A percentile compares a stretch with the other conserved stretches of the same genome.
Evolutionary conservation across 2,329 filamentous ascomycete species (phyloP).

Genomic region (Fusarium sp.): DNA sequence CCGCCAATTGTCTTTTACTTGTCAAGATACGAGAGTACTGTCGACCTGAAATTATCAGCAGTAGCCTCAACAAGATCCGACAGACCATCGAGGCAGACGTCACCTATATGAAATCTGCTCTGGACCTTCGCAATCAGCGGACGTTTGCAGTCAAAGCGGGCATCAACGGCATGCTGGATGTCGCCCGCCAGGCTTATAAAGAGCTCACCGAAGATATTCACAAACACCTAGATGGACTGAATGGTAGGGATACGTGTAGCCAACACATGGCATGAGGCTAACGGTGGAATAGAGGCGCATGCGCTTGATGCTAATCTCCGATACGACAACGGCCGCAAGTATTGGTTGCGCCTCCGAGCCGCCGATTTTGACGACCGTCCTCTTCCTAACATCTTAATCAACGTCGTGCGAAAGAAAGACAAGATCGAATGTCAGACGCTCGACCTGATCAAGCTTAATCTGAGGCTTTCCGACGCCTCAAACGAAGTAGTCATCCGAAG

Average conservation of each 20-base stretch:
- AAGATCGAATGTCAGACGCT: slow-evolving; percentile 88
- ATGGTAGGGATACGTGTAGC: slow-evolving; percentile 57
- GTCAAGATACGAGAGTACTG: slow-evolving; percentile 75
- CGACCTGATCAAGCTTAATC: slow-evolving; percentile 81
- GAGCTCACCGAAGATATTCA: slow-evolving; percentile 83
- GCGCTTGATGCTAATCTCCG: slow-evolving; percentile 71
- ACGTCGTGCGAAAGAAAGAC: slow-evolving; percentile 76
- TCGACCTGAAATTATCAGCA: slow-evolving; percentile 66
- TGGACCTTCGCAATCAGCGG: slow-evolving; percentile 89
- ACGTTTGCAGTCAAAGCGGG: slow-evolving; percentile 90
- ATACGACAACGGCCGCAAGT: slow-evolving; percentile 80
- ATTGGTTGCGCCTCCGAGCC: slow-evolving; percentile 75
- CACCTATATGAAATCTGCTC: slow-evolving; percentile 76
- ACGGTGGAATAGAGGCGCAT: slow-evolving; percentile 58
- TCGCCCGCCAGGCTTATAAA: slow-evolving; percentile 88
- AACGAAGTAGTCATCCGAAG: slow-evolving; percentile 86
- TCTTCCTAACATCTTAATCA: slow-evolving; percentile 78
- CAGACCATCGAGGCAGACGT: slow-evolving; percentile 82
- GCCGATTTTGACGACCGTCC: slow-evolving; percentile 67
- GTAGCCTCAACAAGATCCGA: slow-evolving; percentile 71
- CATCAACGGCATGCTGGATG: slow-evolving; percentile 85
- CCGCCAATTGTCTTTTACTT: slow-evolving; percentile 71
- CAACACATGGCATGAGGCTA: not conserved
- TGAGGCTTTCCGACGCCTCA: slow-evolving; percentile 80
- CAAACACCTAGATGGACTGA: slow-evolving; percentile 73